Conservation (phyloP, 225 moss, liverwort and hornwort species). For the Physcomitrium patens region DNA sequence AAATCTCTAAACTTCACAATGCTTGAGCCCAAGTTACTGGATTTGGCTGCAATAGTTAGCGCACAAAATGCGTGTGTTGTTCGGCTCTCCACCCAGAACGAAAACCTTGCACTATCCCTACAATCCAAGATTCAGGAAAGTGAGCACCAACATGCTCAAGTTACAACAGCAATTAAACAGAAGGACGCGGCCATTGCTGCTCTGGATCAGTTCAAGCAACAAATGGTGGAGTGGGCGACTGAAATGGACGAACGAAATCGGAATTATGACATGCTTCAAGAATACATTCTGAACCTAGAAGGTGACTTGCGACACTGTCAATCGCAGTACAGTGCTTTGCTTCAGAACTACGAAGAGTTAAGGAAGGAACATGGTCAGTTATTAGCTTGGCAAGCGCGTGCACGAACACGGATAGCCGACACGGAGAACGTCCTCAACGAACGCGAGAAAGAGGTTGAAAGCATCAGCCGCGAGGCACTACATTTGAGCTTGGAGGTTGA, state of each 20-base stretch:
- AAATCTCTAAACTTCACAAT: conserved; percentile 40
- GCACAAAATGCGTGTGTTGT: conserved; percentile 61
- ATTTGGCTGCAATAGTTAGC: conserved; percentile 55
- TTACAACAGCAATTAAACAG: conserved; percentile 38
- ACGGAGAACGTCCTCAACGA: conserved; percentile 49
- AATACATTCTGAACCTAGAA: conserved; percentile 39
- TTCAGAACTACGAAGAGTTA: conserved; percentile 41
- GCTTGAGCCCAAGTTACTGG: conserved; percentile 58
- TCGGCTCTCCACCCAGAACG: conserved; percentile 63
- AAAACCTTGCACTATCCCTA: conserved; percentile 47
- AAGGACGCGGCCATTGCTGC: conserved; percentile 57
- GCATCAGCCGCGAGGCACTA: conserved; percentile 51
- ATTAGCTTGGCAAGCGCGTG: conserved; percentile 51
- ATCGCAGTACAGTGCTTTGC: conserved; percentile 34
- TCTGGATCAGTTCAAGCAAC: conserved; percentile 60
- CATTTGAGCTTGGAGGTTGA: conserved; percentile 64
- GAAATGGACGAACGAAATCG: conserved; percentile 63
- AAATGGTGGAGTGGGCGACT: conserved; percentile 62
- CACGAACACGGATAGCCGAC: conserved; percentile 47
- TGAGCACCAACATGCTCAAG: conserved; percentile 37
- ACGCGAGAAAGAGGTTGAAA: conserved; percentile 57
- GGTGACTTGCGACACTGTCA: conserved; percentile 44
- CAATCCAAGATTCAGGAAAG: conserved; percentile 40
- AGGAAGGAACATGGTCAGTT: conserved; percentile 49
- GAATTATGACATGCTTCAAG: conserved; percentile 46